phyloP scores from a whole-genome alignment of 2,329 filamentous ascomycete species.

The Waltergamsia citrina region DNA sequence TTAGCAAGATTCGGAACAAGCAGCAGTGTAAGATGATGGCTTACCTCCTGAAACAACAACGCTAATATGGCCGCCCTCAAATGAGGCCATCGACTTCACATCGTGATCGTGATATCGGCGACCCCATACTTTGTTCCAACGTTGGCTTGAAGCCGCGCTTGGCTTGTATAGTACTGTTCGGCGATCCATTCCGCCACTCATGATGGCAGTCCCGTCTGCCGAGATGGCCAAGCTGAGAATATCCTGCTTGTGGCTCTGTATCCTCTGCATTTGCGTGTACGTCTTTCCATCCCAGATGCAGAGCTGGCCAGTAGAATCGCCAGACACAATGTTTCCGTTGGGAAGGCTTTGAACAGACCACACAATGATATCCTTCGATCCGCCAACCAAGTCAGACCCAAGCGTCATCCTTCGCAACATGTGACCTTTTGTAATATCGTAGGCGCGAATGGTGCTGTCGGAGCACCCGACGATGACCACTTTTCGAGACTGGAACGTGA shows the following conservation, averaged over 20 bases:
- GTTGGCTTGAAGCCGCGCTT: slow-evolving; percentile 44
- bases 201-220: slow-evolving; percentile 68
- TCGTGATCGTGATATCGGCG: slow-evolving; percentile 86
- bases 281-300: slow-evolving; percentile 91
- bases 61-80: slow-evolving; percentile 75
- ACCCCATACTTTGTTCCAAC: slow-evolving; percentile 83
- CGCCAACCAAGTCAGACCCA: slow-evolving; percentile 66
- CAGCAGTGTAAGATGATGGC: slow-evolving; percentile 11
- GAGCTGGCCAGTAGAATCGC: slow-evolving; percentile 88
- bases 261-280: slow-evolving; percentile 76
- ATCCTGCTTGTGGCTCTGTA: slow-evolving; percentile 83
- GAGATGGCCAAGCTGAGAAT: slow-evolving; percentile 80
- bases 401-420: slow-evolving; percentile 76
- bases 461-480: slow-evolving; percentile 84
- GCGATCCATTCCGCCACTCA: slow-evolving; percentile 88
- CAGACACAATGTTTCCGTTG: slow-evolving; percentile 85
- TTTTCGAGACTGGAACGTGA: slow-evolving; percentile 79
- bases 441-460: slow-evolving; percentile 90
- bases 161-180: slow-evolving; percentile 76
- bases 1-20: not conserved
- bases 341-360: slow-evolving; percentile 88
- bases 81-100: slow-evolving; percentile 88
- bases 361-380: slow-evolving; percentile 76
- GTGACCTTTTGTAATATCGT: slow-evolving; percentile 72
- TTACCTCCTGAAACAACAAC: slow-evolving; percentile 85